These are phyloP conservation scores for Microcos paniculata DNA, from an alignment of 345 rosid species.

Conservation along the genomic window DNA sequence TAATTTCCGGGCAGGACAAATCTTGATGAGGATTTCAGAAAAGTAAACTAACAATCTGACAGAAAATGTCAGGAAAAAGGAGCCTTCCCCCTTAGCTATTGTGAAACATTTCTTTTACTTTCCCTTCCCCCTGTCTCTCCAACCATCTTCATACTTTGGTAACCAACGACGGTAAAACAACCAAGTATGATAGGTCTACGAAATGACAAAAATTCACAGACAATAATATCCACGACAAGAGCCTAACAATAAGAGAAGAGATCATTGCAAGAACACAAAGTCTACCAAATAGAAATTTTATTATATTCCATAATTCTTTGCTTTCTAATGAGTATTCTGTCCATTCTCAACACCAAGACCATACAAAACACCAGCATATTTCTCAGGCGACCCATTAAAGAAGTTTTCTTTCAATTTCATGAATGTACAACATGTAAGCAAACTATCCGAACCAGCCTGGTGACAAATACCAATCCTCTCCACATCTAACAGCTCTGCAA, in stretches of 20 bases:
- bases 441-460: conserved; percentile 85
- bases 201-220: too few species aligned
- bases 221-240: neutral
- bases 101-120: neutral
- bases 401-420: conserved; percentile 64
- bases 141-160: neutral
- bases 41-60: neutral
- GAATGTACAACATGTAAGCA: conserved; percentile 75
- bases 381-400: conserved; percentile 60
- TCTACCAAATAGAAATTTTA: conserved; percentile 8
- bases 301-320: conserved; percentile 16
- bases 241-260: neutral
- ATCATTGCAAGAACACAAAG: neutral
- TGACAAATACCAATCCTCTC: conserved; percentile 72
- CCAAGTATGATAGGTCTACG: neutral
- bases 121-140: neutral
- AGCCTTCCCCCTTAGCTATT: neutral
- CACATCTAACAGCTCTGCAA: conserved; percentile 66
- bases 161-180: neutral
- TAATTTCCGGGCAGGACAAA: neutral
- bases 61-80: neutral
- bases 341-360: conserved; percentile 73
- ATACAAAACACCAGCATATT: conserved; percentile 70
- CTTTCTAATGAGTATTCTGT: conserved; percentile 39
- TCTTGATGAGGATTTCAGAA: neutral